These are phyloP conservation scores for Globisporangium ultimum DNA, from an alignment of 352 stramenopile genomes.

Conservation along the genomic window DNA sequence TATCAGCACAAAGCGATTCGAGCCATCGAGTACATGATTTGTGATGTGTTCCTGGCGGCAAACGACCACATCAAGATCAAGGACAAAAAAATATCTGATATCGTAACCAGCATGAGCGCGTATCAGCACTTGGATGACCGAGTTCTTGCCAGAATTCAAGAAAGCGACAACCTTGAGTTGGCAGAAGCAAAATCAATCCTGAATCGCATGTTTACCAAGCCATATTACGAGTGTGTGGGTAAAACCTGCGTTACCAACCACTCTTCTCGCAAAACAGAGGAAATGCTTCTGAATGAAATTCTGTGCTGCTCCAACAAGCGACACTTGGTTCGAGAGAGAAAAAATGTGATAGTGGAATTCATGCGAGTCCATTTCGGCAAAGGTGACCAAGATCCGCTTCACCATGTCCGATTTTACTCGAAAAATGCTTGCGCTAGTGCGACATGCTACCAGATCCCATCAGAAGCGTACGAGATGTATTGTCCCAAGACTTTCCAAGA, in stretches of 20 bases:
- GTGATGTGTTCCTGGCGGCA: slow-evolving; percentile 69
- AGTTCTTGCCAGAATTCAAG: slow-evolving; percentile 71
- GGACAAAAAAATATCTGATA: slow-evolving; percentile 59
- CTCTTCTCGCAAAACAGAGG: slow-evolving; percentile 38
- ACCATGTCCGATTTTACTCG: slow-evolving; percentile 73
- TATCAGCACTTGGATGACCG: slow-evolving; percentile 86
- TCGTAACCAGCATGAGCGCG: slow-evolving; percentile 55
- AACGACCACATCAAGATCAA: slow-evolving; percentile 65
- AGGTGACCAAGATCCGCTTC: slow-evolving; percentile 62
- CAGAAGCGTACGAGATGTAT: slow-evolving; percentile 67
- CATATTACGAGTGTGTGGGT: slow-evolving; percentile 78
- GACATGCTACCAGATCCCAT: slow-evolving; percentile 48
- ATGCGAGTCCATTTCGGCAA: slow-evolving; percentile 84
- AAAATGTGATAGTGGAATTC: slow-evolving; percentile 77
- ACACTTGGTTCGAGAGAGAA: slow-evolving; percentile 29
- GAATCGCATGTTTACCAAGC: slow-evolving; percentile 56
- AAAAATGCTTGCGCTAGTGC: slow-evolving; percentile 50
- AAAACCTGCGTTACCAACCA: slow-evolving; percentile 52
- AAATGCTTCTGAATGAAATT: slow-evolving; percentile 61
- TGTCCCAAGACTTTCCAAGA: slow-evolving; percentile 65
- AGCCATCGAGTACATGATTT: slow-evolving; percentile 89
- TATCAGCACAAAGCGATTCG: slow-evolving; percentile 85
- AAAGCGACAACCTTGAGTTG: slow-evolving; percentile 52
- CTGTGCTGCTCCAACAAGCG: slow-evolving; percentile 33
- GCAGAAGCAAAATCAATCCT: slow-evolving; percentile 46